Percentiles rank a stretch among this genome's conserved stretches.
These are phyloP conservation scores for Dothidotthia symphoricarpi DNA, from an alignment of 2,329 filamentous ascomycete species.

Conservation along the genomic window DNA sequence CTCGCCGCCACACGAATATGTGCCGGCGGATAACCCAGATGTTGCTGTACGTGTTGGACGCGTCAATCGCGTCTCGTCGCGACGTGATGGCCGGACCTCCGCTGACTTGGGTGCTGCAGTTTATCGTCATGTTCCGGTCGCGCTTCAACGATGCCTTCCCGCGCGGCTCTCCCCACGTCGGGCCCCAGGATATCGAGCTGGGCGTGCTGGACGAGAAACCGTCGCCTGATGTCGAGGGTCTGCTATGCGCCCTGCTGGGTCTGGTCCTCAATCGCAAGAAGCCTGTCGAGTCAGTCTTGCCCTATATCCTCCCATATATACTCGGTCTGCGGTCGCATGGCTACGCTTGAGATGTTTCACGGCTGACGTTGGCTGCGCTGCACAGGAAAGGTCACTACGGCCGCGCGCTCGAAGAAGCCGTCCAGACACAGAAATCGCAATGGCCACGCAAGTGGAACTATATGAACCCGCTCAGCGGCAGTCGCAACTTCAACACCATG, in stretches of 20 bases:
- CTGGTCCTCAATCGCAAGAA: constrained; percentile 96
- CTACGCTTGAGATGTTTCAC: neutral
- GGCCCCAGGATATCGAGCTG: constrained; percentile 90
- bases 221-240: constrained; percentile 79
- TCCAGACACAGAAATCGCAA: constrained; percentile 79
- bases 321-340: constrained; percentile 20
- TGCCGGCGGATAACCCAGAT: constrained; percentile 84
- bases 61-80: constrained; percentile 41
- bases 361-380: constrained; percentile 34
- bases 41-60: constrained; percentile 72
- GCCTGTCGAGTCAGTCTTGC: constrained; percentile 82
- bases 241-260: constrained; percentile 84
- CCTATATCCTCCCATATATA: constrained; percentile 9
- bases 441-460: constrained; percentile 84
- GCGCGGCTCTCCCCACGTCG: constrained; percentile 82
- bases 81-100: constrained; percentile 23
- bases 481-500: constrained; percentile 80
- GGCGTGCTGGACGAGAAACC: constrained; percentile 76
- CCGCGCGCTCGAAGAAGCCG: constrained; percentile 88
- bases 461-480: constrained; percentile 78
- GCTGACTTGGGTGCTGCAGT: constrained; percentile 56
- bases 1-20: constrained; percentile 87
- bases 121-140: constrained; percentile 96
- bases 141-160: constrained; percentile 89
- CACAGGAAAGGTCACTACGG: constrained; percentile 85